Evolutionary conservation across 2,329 filamentous ascomycete genomes (phyloP).

Genomic region (Aspergillus brunneoviolaceus): DNA sequence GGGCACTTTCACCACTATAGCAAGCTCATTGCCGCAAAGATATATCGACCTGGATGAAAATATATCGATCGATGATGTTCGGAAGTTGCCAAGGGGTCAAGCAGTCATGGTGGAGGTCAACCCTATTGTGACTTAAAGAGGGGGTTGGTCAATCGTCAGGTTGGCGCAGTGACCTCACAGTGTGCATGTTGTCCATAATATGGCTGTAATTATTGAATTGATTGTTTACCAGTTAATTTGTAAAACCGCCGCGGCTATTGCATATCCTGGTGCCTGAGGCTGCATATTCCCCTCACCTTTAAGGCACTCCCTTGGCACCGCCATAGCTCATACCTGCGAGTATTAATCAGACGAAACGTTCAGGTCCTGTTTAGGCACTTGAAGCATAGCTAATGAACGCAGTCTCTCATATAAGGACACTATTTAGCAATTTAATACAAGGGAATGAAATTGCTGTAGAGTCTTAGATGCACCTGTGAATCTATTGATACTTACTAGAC

Average conservation of each 20-base stretch:
- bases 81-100: background rate
- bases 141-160: background rate
- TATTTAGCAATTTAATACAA: too few species aligned
- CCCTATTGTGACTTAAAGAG: background rate
- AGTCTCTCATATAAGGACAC: too few species aligned
- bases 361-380: too few species aligned
- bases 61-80: background rate
- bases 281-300: background rate
- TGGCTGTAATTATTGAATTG: background rate
- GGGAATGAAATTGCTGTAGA: too few species aligned
- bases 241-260: background rate
- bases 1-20: background rate
- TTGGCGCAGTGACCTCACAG: background rate
- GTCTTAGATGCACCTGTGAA: too few species aligned
- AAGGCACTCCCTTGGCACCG: background rate
- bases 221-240: conserved; percentile 1
- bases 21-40: background rate
- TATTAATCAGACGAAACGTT: background rate
- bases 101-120: background rate
- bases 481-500: too few species aligned
- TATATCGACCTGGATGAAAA: background rate
- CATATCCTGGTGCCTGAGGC: background rate
- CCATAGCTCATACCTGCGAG: background rate
- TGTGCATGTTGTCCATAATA: background rate
- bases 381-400: too few species aligned